Base-by-base conservation (phyloP, 148 eudicot genomes). In the Silene latifolia region DNA sequence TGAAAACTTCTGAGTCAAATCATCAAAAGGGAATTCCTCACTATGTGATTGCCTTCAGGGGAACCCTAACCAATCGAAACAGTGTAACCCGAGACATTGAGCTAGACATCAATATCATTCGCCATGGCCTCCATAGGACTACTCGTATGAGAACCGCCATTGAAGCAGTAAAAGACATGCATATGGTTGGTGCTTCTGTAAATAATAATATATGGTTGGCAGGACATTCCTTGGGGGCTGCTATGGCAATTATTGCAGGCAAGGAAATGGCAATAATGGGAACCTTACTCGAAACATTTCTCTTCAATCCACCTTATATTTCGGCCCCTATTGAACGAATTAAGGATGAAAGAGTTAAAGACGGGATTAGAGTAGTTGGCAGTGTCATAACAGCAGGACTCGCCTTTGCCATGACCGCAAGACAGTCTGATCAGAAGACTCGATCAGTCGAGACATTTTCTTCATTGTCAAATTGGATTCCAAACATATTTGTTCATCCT, bases 201-300 rank as follows among this genome's bases (percentile, higher is more conserved):
- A 65, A 65, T 19, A 69, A 72, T 9, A 76, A 63, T 11, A 25
- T 86, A 8, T 93, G 91, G 94, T 57, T 93, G 73, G 86, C 91
- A 0, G 98, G 98, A 35, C 98, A 93, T 62, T 88, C 98, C 4
- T 25, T 90, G 19, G 98, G 98, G 0, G 84, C 91, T n/a, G 86
- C 91, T 53, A 84, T 90, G 11, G 96, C 93, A 21, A 76, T 92
- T 17, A 83, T 80, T 25, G 82, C 80, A 0, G 98, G 98, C 13
- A 83, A 85, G 64, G 76, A 77, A 5, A 83, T 90, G 88, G 91
- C 82, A 3, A 87, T 77, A 66, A 32, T 19, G 11, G 80, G 88
- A 0, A 70, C 58, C 29, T 80, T 58, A 25, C 48, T 89, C 21
- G 98, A 90, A 72, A 78, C 90, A 0, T 90, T 87, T 75, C 89